Evolutionary conservation across 148 eudicot genomes (phyloP), one percentile per base, ranked within the genome.

Genomic region (Chenopodium suecicum): DNA sequence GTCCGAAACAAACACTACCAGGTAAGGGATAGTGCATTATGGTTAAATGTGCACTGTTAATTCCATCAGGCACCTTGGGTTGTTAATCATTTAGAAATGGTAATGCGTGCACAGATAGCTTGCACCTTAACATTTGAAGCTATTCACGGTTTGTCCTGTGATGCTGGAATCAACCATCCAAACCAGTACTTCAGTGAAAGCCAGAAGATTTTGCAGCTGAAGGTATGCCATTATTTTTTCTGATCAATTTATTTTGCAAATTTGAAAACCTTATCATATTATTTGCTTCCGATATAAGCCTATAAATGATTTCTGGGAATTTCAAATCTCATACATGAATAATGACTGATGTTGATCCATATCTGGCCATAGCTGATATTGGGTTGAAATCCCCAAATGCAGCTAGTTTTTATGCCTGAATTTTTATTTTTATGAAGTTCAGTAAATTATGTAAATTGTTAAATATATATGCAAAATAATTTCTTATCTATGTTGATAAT

Each of bases 121-220:
- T 95, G 99, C 86, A 95, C 99, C 29, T 91, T 94, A 86, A 91
- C 96, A 65, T 95, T 94, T 85, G 98, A 95, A 90, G 94, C 95
- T 82, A 86, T 95, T 81, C 92, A 92, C 76, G 86, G 88, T 48
- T 69, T 90, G 34, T 81, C 97, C 62, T 93, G 92, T 87, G 98
- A 95, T 88, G 79, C 93, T 85, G 98, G 97, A 75, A 92, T 95
- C 46, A 95, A 93, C 82, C 97, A 93, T 89, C 98, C 97, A 78
- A 93, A 93, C 79, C 98, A 92, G 81, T 93, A 92, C 84, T 93
- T 92, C 84, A 89, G 78, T 85, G 98, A 92, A 73, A 93, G 98
- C 88, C 91, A 89, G 84, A 95, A 85, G 80, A 82, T 90, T 80
- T 74, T 90, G 76, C 85, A 91, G 82, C 29, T 83, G 16, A 87